phyloP scores from a whole-genome alignment of 192 early-diverging fungal genomes.

The Coemansia nantahalensis region DNA sequence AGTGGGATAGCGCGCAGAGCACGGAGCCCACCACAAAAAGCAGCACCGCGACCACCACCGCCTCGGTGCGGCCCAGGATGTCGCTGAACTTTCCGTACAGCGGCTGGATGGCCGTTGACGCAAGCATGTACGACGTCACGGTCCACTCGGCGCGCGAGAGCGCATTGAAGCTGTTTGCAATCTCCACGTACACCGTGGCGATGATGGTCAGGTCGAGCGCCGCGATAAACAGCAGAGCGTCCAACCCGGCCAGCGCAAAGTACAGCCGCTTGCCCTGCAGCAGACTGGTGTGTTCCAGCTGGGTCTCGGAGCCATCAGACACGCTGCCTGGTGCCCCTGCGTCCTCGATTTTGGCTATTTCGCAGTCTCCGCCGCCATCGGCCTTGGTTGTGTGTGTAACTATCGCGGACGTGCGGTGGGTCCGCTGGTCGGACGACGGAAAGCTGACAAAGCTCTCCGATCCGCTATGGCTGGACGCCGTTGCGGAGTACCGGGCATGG shows the following conservation, averaged over 20 bases:
- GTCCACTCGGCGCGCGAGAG: slow-evolving; percentile 79
- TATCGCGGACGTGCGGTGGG: slow-evolving; percentile 13
- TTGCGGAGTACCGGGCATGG: no score
- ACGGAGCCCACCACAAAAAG: slow-evolving; percentile 80
- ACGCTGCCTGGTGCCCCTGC: background rate
- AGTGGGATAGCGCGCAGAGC: slow-evolving; percentile 75
- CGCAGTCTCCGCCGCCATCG: no score
- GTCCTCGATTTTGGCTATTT: no score
- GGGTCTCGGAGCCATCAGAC: background rate
- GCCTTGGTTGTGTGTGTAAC: slow-evolving; percentile 14
- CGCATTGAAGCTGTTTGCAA: slow-evolving; percentile 72
- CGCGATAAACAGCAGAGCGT: slow-evolving; percentile 70
- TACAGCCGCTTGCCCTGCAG: slow-evolving; percentile 24
- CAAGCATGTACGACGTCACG: slow-evolving; percentile 70
- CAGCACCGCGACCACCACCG: slow-evolving; percentile 69
- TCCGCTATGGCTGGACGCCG: background rate
- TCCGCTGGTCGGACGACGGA: slow-evolving; percentile 1
- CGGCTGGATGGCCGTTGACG: slow-evolving; percentile 62
- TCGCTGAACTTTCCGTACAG: slow-evolving; percentile 82
- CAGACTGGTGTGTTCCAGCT: background rate
- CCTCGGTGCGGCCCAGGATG: slow-evolving; percentile 84
- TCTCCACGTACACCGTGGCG: slow-evolving; percentile 71
- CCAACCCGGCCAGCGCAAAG: slow-evolving; percentile 53
- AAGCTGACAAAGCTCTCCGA: slow-evolving; percentile 6
- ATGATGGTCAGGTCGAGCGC: slow-evolving; percentile 86